Conservation (phyloP, 768 basidiomycete species). For the Tricholoma saponaceum region DNA sequence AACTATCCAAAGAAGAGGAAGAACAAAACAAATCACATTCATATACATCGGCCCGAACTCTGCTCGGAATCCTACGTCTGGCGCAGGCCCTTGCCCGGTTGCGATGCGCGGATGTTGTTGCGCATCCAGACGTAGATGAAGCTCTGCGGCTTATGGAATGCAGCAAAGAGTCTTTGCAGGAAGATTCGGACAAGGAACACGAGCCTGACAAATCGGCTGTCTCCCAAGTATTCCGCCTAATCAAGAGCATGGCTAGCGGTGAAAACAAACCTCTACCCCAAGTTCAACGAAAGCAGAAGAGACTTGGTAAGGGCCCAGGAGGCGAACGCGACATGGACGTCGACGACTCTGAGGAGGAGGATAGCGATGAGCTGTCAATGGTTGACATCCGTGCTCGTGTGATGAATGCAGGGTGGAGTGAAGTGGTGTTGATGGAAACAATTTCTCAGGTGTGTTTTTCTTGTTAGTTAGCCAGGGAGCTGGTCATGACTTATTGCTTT, state of each 20-base stretch:
- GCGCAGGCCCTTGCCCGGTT: conserved; percentile 93
- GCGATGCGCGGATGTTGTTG: conserved; percentile 77
- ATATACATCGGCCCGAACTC: conserved; percentile 94
- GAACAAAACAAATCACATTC: conserved; percentile 84
- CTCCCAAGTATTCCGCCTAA: conserved; percentile 85
- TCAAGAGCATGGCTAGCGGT: conserved; percentile 76
- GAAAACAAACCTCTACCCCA: conserved; percentile 23
- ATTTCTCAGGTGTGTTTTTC: conserved; percentile 61
- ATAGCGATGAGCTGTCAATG: conserved; percentile 74
- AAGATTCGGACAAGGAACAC: conserved; percentile 67
- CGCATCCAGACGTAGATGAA: conserved; percentile 89
- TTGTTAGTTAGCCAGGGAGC: conserved; percentile 3
- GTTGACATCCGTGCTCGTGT: conserved; percentile 86
- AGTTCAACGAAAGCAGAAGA: conserved; percentile 41
- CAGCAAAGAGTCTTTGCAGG: conserved; percentile 86
- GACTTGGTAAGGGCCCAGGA: conserved; percentile 65
- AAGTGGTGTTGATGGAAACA: conserved; percentile 84
- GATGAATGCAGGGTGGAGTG: conserved; percentile 84
- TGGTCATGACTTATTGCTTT: conserved; percentile 9
- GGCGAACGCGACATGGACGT: conserved; percentile 67
- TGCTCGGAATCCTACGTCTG: conserved; percentile 91
- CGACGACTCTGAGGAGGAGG: conserved; percentile 67
- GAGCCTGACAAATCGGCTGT: conserved; percentile 75
- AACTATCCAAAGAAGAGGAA: conserved; percentile 88
- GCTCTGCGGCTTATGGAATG: conserved; percentile 96